phyloP scores from a whole-genome alignment of 208 protist genomes.

The Leishmania guyanensis region DNA sequence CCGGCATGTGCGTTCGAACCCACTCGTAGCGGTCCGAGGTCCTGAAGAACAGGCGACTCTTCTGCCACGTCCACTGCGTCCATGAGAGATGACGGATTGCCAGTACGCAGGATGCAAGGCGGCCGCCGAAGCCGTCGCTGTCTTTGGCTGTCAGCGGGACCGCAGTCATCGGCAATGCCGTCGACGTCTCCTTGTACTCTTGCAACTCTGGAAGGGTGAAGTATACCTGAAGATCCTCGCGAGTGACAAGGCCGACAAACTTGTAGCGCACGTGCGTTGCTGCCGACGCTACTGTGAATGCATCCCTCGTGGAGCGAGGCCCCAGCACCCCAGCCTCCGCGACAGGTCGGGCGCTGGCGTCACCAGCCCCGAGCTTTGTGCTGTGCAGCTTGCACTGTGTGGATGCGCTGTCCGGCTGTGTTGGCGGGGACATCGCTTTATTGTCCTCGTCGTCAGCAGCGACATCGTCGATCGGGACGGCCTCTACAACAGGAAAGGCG shows the following conservation, averaged over 20 bases:
- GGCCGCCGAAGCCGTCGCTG: constrained; percentile 54
- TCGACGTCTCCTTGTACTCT: constrained; percentile 9
- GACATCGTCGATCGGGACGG: constrained; percentile 9
- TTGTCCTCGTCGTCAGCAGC: neutral
- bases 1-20: constrained; percentile 36
- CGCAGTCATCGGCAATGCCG: neutral
- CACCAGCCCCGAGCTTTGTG: neutral
- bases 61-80: constrained; percentile 73
- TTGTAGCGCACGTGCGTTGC: constrained; percentile 43
- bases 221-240: constrained; percentile 85
- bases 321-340: neutral
- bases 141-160: constrained; percentile 29
- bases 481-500: constrained; percentile 91
- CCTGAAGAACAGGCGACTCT: constrained; percentile 67
- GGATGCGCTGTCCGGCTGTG: neutral
- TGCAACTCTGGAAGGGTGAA: constrained; percentile 65
- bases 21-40: constrained; percentile 44
- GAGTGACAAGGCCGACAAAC: constrained; percentile 89
- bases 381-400: neutral
- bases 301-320: neutral
- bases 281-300: neutral
- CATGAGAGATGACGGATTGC: constrained; percentile 74
- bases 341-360: neutral
- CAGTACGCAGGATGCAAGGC: constrained; percentile 43
- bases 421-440: neutral